These are phyloP conservation scores for Podaxis sp. DNA, from an alignment of 768 basidiomycete genomes.

Conservation along the genomic window DNA sequence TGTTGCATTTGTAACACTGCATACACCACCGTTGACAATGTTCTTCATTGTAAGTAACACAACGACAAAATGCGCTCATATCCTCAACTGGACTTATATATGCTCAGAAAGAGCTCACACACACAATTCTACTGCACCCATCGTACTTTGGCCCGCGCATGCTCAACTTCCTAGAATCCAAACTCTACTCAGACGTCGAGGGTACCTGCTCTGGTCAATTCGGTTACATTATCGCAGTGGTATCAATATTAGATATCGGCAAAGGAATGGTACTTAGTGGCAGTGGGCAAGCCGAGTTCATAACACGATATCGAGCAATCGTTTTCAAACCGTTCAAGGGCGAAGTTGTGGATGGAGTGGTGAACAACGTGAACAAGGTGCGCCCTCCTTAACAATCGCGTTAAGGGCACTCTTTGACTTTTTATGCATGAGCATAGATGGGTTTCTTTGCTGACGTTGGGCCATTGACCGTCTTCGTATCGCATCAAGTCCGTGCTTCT, in stretches of 20 bases:
- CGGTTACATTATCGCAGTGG: constrained; percentile 92
- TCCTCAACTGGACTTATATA: constrained; percentile 11
- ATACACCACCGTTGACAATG: constrained; percentile 36
- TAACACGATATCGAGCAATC: constrained; percentile 91
- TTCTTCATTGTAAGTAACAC: constrained; percentile 66
- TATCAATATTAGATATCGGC: constrained; percentile 87
- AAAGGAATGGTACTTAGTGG: constrained; percentile 91
- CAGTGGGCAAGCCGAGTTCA: constrained; percentile 94
- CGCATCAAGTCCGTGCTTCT: constrained; percentile 73
- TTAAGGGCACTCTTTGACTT: background rate
- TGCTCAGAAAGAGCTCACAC: constrained; percentile 90
- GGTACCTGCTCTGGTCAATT: constrained; percentile 96
- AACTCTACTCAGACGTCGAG: constrained; percentile 94
- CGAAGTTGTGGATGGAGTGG: constrained; percentile 95
- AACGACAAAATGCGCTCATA: background rate
- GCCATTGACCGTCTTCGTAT: constrained; percentile 91
- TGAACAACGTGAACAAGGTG: constrained; percentile 95
- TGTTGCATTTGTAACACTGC: background rate
- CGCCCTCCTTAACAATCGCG: constrained; percentile 22
- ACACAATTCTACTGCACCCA: constrained; percentile 95
- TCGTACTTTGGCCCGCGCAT: constrained; percentile 98
- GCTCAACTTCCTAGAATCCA: constrained; percentile 88
- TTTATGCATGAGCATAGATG: constrained; percentile 58
- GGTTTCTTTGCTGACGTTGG: constrained; percentile 98
- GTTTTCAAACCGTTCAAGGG: constrained; percentile 99